Percentiles rank a stretch among this genome's conserved stretches.
Evolutionary conservation across 164 flowering plant species (phyloP).

Genomic region (Aristolochia californica): DNA sequence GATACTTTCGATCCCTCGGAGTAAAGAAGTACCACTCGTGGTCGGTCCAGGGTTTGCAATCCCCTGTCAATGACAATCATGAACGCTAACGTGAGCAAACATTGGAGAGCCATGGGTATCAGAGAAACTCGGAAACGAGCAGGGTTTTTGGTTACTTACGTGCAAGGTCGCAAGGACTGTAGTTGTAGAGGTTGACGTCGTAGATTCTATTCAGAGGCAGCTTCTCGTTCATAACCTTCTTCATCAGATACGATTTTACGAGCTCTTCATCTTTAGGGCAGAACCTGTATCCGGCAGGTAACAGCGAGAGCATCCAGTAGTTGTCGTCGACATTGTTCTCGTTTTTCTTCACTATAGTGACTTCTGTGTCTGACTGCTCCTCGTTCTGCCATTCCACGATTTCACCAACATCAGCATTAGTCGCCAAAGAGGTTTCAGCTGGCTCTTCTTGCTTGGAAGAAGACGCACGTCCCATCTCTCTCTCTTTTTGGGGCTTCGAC

Average conservation of each 20-base stretch:
- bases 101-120: not conserved
- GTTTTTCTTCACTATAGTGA: too few relatives aligned
- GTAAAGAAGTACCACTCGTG: slow-evolving; percentile 9
- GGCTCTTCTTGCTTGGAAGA: too few relatives aligned
- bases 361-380: too few relatives aligned
- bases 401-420: too few relatives aligned
- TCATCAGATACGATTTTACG: not conserved
- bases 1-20: slow-evolving; percentile 7
- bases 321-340: too few relatives aligned
- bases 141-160: not conserved
- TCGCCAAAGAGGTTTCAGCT: too few relatives aligned
- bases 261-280: not conserved
- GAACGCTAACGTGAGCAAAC: not conserved
- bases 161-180: slow-evolving; percentile 1
- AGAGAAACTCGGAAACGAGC: not conserved
- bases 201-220: not conserved
- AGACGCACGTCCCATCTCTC: too few relatives aligned
- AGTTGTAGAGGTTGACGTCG: slow-evolving; percentile 1
- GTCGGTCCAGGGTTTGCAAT: not conserved
- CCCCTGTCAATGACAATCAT: not conserved
- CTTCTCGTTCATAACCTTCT: not conserved
- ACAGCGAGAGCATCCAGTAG: too few relatives aligned
- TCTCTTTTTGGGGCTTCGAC: too few relatives aligned
- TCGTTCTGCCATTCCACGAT: too few relatives aligned
- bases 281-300: not conserved